Conservation (phyloP, 441 rosid genomes). For the Erodium trifolium region DNA sequence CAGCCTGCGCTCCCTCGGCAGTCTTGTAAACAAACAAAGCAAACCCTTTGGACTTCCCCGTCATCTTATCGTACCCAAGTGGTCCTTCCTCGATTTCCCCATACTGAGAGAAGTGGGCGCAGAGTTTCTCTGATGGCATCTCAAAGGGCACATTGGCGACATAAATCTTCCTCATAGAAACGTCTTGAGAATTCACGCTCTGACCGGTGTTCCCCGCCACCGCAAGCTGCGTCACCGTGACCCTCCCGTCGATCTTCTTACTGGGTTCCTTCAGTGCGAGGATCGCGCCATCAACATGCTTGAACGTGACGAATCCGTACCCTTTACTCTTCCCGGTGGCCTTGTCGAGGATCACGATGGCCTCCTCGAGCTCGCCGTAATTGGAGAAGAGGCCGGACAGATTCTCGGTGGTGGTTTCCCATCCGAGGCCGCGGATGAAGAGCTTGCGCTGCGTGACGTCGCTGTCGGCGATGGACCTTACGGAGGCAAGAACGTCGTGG, state of each 20-base stretch:
- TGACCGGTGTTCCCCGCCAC: constrained; percentile 59
- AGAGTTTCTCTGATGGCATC: constrained; percentile 62
- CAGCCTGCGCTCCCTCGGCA: constrained; percentile 75
- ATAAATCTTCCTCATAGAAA: constrained; percentile 63
- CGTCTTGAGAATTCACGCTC: constrained; percentile 30
- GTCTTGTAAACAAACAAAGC: constrained; percentile 81
- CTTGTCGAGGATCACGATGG: constrained; percentile 77
- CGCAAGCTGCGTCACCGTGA: constrained; percentile 81
- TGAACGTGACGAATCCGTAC: constrained; percentile 72
- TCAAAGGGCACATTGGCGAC: constrained; percentile 81
- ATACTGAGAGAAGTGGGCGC: constrained; percentile 48
- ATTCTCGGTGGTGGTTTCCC: constrained; percentile 79
- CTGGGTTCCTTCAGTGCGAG: constrained; percentile 79
- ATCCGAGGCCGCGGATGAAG: constrained; percentile 79
- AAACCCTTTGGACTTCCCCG: constrained; percentile 78
- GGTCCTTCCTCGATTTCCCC: constrained; percentile 97
- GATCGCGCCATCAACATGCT: constrained; percentile 72
- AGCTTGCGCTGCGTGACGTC: constrained; percentile 77
- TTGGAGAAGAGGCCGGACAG: constrained; percentile 54
- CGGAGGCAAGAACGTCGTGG: constrained; percentile 49
- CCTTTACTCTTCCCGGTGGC: constrained; percentile 79
- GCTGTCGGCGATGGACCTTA: constrained; percentile 55
- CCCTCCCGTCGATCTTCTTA: constrained; percentile 83
- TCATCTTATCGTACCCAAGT: constrained; percentile 71
- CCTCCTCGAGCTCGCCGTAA: constrained; percentile 81